phyloP scores from a whole-genome alignment of 164 flowering plant species.

The Piper betle region DNA sequence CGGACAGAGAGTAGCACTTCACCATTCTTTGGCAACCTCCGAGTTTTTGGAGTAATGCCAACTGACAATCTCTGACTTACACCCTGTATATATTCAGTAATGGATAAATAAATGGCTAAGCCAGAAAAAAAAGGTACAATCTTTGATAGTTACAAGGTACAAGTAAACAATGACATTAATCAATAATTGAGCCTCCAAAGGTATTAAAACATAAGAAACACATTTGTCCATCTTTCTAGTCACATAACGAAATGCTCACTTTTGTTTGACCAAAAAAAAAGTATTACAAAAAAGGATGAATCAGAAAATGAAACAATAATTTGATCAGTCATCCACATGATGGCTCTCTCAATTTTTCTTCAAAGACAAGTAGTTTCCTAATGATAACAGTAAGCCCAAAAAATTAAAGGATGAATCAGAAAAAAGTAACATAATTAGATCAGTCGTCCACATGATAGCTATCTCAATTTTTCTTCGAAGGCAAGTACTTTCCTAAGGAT shows the following conservation, averaged over 20 bases:
- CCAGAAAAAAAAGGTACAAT: neutral
- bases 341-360: no score
- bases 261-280: neutral
- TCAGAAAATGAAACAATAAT: no score
- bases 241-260: neutral
- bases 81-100: slow-evolving; percentile 20
- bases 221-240: neutral
- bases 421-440: no score
- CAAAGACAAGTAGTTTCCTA: no score
- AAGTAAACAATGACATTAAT: neutral
- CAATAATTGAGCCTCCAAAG: neutral
- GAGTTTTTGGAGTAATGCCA: slow-evolving; percentile 72
- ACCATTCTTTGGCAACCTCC: slow-evolving; percentile 72
- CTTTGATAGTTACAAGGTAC: neutral
- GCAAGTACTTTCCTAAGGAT: no score
- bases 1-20: slow-evolving; percentile 79
- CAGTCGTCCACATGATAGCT: no score
- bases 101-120: neutral
- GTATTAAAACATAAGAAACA: neutral
- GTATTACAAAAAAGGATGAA: no score
- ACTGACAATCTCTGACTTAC: slow-evolving; percentile 46
- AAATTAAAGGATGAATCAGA: no score
- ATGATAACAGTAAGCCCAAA: no score
- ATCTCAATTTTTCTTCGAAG: no score
- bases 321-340: no score